Evolutionary conservation across 257 asterid species (phyloP).

Genomic region (Penstemon newberryi): DNA sequence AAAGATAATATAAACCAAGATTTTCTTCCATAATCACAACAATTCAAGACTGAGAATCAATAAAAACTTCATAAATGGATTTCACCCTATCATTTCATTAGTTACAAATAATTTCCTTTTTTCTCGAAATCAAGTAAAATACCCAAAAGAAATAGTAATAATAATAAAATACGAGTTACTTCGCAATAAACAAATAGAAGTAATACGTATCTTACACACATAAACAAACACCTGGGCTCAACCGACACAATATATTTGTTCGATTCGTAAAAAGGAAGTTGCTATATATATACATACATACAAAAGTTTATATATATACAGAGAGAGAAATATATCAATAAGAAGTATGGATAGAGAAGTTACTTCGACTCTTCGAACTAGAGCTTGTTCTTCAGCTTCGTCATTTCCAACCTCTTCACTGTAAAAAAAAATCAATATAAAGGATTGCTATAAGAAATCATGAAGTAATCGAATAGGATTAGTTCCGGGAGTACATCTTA

Average conservation of each 20-base stretch:
- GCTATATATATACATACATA: not conserved
- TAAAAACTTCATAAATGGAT: too few species aligned
- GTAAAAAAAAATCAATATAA: conserved; percentile 19
- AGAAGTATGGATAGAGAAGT: not conserved
- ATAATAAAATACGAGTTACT: too few species aligned
- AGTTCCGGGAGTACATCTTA: conserved; percentile 28
- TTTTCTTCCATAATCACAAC: too few species aligned
- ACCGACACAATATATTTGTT: too few species aligned
- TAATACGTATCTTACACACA: not conserved
- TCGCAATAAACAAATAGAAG: not conserved
- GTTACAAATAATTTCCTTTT: too few species aligned
- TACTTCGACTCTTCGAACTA: conserved; percentile 47
- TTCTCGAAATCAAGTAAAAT: too few species aligned
- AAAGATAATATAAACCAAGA: too few species aligned
- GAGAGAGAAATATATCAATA: not conserved
- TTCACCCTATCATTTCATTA: too few species aligned
- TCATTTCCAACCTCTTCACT: conserved; percentile 38
- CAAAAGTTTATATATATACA: not conserved
- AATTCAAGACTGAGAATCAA: too few species aligned
- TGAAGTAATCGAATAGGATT: not conserved
- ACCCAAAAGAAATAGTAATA: too few species aligned
- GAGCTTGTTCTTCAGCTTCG: conserved; percentile 30
- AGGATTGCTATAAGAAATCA: not conserved
- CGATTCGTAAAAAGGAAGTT: too few species aligned
- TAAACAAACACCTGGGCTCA: not conserved